Evolutionary conservation across 2,329 filamentous ascomycete genomes (phyloP).

Genomic region (Hypoxylon sp.): DNA sequence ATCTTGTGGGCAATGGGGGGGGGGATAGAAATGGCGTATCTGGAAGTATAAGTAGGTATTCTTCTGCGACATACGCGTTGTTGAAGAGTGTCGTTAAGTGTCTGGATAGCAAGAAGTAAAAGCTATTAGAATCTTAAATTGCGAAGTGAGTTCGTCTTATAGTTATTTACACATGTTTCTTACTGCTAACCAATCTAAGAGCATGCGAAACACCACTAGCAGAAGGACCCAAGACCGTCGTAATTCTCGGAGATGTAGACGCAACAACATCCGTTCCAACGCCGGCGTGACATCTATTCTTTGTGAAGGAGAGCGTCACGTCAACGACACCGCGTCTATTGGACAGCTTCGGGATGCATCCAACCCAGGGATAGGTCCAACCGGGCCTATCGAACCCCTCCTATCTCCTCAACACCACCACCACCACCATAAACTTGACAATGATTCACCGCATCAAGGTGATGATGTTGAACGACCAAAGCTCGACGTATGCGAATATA

Average conservation of each 20-base stretch:
- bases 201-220: background rate
- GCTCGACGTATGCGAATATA: background rate
- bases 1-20: background rate
- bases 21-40: background rate
- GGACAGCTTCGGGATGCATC: background rate
- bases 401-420: no score
- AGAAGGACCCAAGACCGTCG: background rate
- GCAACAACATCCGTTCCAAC: background rate
- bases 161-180: background rate
- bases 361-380: no score
- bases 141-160: constrained; percentile 12
- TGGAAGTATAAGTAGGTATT: no score
- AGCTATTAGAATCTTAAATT: background rate
- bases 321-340: background rate
- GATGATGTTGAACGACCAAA: constrained; percentile 1
- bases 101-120: background rate
- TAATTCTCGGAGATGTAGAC: background rate
- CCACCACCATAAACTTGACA: background rate
- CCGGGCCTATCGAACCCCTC: no score
- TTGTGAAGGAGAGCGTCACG: constrained; percentile 2
- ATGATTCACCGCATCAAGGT: background rate
- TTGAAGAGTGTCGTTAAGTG: background rate
- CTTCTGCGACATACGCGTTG: background rate
- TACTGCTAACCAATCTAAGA: constrained; percentile 5
- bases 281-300: no score